Evolutionary conservation across 179 eudicot genomes (phyloP), one percentile per base, ranked within the genome.

Genomic region (Sideroxylon spinosum): DNA sequence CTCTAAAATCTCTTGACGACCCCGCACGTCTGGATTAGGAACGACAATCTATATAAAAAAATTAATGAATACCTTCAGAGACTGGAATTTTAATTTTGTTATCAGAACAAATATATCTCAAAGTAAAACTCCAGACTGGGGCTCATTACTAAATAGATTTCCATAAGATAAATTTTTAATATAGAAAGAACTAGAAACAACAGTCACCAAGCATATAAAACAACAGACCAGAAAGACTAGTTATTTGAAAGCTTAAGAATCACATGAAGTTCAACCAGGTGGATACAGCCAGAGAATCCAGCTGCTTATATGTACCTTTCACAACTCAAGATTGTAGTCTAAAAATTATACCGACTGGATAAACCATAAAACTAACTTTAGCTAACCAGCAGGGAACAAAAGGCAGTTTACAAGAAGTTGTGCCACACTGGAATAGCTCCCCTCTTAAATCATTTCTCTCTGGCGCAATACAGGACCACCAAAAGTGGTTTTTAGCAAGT

Each of bases 1-100:
- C 79, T 96, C 97, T 83, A 96, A 82, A 65, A 94, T 96, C 70
- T 96, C 98, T 85, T 95, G 89, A 26, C 99, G 98, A 76, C 99
- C 99, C 76, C 92, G 87, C 37, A 94, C 94, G 89, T 95, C 99
- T 77, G 99, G 99, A 83, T 88, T 93, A 2, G 92, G 94, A 75
- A 95, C 98, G 78, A 91, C 91, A 81, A 96, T 93, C 99, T 92
- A 82, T 37, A 37, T 1, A 37, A 37, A 37, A 37, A 69, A 85
- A 85, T 78, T 22, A 74, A 25, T 29, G 59, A 55, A 23, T 44
- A 32, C 26, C 23, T 56, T 26, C 29, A 55, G 25, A 29, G 25
- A 63, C 49, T 7, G 13, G 13, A 16, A 50, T 6, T 46, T 69
- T 14, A 46, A 69, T 7, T 68, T 68, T n/a, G 63, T 14, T 55